Evolutionary conservation across 805 yeast genomes (phyloP), one percentile per base, ranked within the genome.

Genomic region (Grigorovia humatica): DNA sequence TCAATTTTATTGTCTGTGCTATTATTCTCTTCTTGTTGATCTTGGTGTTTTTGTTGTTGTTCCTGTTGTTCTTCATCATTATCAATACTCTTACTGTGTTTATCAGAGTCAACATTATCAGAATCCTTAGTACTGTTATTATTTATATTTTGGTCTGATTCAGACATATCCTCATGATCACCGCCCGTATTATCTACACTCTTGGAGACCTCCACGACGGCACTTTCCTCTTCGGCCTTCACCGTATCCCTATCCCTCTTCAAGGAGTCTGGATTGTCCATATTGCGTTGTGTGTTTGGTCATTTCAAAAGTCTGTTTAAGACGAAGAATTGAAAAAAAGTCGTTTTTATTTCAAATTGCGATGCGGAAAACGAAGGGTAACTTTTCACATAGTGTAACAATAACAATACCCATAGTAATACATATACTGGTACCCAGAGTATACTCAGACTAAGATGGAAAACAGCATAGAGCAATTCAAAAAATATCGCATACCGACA

Each of bases 21-120:
- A 0, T 82, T 83, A 68, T 77, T 81, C 0, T 73, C 81, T 0
- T 76, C 79, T 0, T n/a, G n/a, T n/a, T n/a, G n/a, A n/a, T n/a
- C n/a, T n/a, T n/a, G n/a, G n/a, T n/a, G n/a, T n/a, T n/a, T n/a
- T n/a, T n/a, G n/a, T n/a, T n/a, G n/a, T n/a, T n/a, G n/a, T n/a
- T 74, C 80, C 0, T 76, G 78, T 1, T 73, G 77, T 0, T 73
- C 77, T 0, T 71, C 74, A 1, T 74, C 75, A 0, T 68, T 73
- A 2, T 70, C 76, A 2, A 70, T 74, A 0, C 70, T 75, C 1
- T 72, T 74, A 1, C 43, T 47, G 4, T 48, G 40, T 11, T 32
- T 30, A n/a, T n/a, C n/a, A n/a, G n/a, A n/a, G n/a, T n/a, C n/a
- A 23, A 47, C 43, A 19, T 42, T 32, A 7, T 51, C 57, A 19